Evolutionary conservation across 176 grass and related monocot species (phyloP).

Genomic region (Melocanna baccifera): DNA sequence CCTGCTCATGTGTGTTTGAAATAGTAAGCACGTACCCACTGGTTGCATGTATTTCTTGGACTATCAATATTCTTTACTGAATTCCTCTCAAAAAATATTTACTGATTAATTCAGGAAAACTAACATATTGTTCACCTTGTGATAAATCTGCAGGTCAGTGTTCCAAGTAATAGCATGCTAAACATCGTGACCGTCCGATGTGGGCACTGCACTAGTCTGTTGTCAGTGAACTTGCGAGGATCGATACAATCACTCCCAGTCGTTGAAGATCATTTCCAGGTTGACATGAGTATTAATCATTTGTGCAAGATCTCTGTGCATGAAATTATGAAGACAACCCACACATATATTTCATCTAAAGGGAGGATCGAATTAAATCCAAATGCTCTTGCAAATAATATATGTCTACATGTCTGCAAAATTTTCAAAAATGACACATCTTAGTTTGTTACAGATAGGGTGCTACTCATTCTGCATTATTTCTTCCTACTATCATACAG

Average conservation of each 20-base stretch:
- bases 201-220: slow-evolving; percentile 60
- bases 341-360: background rate
- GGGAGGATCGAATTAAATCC: background rate
- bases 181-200: slow-evolving; percentile 72
- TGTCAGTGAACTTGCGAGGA: slow-evolving; percentile 66
- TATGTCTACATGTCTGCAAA: background rate
- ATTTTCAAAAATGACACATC: background rate
- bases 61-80: background rate
- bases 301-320: slow-evolving; percentile 7
- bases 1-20: background rate
- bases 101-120: background rate
- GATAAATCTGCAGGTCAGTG: slow-evolving; percentile 52
- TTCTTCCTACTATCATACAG: background rate
- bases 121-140: background rate
- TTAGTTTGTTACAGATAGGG: background rate
- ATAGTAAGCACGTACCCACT: background rate
- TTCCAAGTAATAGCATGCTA: slow-evolving; percentile 53
- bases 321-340: background rate
- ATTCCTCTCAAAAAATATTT: background rate
- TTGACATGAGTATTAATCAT: slow-evolving; percentile 16
- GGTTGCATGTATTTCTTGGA: background rate
- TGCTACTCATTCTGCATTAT: background rate
- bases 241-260: slow-evolving; percentile 42
- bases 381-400: background rate
- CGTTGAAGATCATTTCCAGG: slow-evolving; percentile 51